Evolutionary conservation across 768 basidiomycete species (phyloP).

Genomic region (Pseudohyphozyma bogoriensis): DNA sequence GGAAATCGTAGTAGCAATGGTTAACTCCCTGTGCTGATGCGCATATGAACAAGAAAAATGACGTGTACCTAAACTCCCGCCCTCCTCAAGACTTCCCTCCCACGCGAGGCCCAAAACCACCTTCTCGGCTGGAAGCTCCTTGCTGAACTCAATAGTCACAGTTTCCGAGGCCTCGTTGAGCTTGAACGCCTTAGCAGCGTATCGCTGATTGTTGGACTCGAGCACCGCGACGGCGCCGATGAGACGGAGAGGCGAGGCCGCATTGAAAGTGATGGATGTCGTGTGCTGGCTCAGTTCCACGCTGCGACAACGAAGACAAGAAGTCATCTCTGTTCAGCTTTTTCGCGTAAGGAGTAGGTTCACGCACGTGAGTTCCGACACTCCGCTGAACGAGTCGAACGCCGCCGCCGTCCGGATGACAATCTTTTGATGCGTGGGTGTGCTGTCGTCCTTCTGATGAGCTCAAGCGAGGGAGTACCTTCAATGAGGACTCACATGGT

Average conservation of each 20-base stretch:
- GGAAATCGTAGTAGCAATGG: fast-evolving
- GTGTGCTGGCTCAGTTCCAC: background rate
- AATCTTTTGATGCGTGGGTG: background rate
- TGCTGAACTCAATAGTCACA: background rate
- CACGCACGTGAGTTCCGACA: constrained; percentile 3
- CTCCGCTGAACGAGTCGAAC: background rate
- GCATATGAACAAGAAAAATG: too few relatives aligned
- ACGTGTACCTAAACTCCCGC: background rate
- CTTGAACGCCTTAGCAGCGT: background rate
- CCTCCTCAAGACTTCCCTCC: constrained; percentile 6
- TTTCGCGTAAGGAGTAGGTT: background rate
- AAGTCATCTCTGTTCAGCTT: background rate
- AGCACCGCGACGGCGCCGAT: background rate
- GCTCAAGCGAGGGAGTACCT: background rate
- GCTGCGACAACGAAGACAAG: background rate
- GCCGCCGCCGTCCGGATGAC: constrained; percentile 6
- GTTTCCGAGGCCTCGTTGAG: background rate
- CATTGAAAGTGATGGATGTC: background rate
- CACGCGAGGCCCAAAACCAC: constrained; percentile 6
- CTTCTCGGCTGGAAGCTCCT: background rate
- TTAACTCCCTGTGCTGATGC: background rate
- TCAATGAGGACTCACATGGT: too few relatives aligned
- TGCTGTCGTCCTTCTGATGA: too few relatives aligned
- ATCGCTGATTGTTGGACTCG: background rate
- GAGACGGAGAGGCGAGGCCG: background rate